A percentile compares a stretch with the other conserved stretches of the same genome.
These are phyloP conservation scores for Ceratocystis papillata DNA, from an alignment of 2,329 filamentous ascomycete genomes.

Conservation along the genomic window DNA sequence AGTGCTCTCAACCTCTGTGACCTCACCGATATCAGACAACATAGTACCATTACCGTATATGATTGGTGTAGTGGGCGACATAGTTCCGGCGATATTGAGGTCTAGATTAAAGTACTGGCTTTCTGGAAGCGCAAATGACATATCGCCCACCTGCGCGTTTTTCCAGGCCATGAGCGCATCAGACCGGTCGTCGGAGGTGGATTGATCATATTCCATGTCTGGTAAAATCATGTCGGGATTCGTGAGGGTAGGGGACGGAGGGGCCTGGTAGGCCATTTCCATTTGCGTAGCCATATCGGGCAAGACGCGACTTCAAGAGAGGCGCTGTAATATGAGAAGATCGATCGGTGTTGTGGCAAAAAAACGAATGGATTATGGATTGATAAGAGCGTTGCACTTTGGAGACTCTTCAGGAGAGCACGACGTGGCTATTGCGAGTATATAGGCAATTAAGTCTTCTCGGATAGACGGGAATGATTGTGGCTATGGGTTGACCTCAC, in stretches of 20 bases:
- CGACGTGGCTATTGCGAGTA: not conserved
- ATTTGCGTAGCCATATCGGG: slow-evolving; percentile 27
- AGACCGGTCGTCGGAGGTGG: slow-evolving; percentile 42
- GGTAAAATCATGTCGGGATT: slow-evolving; percentile 94
- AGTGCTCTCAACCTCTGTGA: slow-evolving; percentile 44
- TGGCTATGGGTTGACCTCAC: not conserved
- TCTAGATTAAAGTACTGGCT: slow-evolving; percentile 30
- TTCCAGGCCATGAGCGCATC: slow-evolving; percentile 46
- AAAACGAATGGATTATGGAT: not conserved
- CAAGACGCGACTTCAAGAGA: slow-evolving; percentile 23
- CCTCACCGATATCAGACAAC: slow-evolving; percentile 54
- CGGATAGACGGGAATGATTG: not conserved
- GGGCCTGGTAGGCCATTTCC: slow-evolving; percentile 37
- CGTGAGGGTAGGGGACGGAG: slow-evolving; percentile 74
- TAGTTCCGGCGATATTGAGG: slow-evolving; percentile 32
- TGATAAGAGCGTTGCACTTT: not conserved
- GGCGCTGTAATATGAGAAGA: not conserved
- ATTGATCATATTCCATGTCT: slow-evolving; percentile 50
- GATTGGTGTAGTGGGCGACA: slow-evolving; percentile 50
- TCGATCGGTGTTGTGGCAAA: not conserved
- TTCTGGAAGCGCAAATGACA: slow-evolving; percentile 30
- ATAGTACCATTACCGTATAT: slow-evolving; percentile 61
- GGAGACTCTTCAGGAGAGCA: not conserved
- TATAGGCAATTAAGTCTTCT: not conserved
- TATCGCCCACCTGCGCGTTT: slow-evolving; percentile 34